Evolutionary conservation across 805 yeast species (phyloP), one percentile per base, ranked within the genome.

Genomic region (Kluyveromyces aestuarii): DNA sequence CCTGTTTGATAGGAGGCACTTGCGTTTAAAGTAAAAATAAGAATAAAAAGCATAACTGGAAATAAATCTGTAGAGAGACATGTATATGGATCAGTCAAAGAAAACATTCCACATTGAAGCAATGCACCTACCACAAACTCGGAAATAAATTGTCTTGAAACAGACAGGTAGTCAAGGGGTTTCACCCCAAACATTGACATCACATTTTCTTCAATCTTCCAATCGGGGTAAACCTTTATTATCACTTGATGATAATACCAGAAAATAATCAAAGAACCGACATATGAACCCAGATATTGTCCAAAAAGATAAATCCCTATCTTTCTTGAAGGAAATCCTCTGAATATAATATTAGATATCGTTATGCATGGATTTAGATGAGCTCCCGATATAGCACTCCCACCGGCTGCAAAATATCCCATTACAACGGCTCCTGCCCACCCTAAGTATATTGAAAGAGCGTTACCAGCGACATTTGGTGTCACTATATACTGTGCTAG

Each of bases 321-420:
- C 52, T 76, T 76, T 47, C 63, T 64, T 67, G 74, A 67, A 27
- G 81, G 81, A 56, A 77, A 77, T 8, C 74, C 75, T 61, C 82
- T 70, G 55, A 65, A 77, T 11, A 73, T 57, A 51, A 75, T 76
- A 55, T 72, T 67, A 9, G 72, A 60, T 8, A 77, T 45, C 1
- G 81, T 76, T 36, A 76, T 71, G 49, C 78, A 76, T 3, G 81
- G 80, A 60, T 77, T 77, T 50, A 77, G 58, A 60, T 77, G 82
- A n/a, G 77, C 82, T 57, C 80, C 81, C 37, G 80, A 75, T 47
- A 76, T 66, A 10, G 70, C 68, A 52, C 65, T 59, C 54, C 82
- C 82, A 50, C 80, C 80, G 39, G 79, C 69, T 8, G 70, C 65
- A 47, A 69, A 66, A 55, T 74, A 75, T 44, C 81, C 82, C 57